Conservation (phyloP, 371 early-diverging fungal genomes). For the Mortierella sp. region DNA sequence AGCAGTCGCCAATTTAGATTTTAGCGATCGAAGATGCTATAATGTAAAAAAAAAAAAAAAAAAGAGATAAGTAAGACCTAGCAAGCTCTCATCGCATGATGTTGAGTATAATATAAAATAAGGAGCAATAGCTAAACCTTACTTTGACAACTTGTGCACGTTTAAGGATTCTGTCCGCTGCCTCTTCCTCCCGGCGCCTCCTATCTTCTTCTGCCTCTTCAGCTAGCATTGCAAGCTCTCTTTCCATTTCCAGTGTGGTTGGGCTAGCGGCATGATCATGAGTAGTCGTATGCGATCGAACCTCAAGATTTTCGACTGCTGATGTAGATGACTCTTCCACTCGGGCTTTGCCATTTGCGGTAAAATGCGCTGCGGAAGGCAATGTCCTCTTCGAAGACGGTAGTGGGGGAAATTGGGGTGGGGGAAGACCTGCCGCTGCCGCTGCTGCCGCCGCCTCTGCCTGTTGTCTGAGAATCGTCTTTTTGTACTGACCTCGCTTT, state of each 20-base stretch:
- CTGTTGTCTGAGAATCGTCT: constrained; percentile 52
- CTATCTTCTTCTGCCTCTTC: constrained; percentile 50
- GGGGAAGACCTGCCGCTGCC: constrained; percentile 25
- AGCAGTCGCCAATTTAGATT: constrained; percentile 41
- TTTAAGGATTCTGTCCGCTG: constrained; percentile 44
- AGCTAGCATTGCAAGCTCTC: constrained; percentile 49
- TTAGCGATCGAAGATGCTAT: constrained; percentile 47
- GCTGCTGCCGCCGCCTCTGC: constrained; percentile 45
- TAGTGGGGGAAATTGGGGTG: constrained; percentile 13
- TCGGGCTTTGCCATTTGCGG: constrained; percentile 9
- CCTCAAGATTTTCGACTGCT: constrained; percentile 22
- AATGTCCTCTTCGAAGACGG: not conserved
- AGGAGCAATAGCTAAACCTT: not conserved
- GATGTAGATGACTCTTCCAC: constrained; percentile 11
- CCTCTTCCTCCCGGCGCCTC: constrained; percentile 38
- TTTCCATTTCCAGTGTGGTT: constrained; percentile 37
- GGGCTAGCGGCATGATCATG: constrained; percentile 15
- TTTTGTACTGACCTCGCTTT: constrained; percentile 50
- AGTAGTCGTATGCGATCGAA: constrained; percentile 3
- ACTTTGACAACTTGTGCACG: constrained; percentile 54
- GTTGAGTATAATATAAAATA: not conserved
- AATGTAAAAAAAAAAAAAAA: not conserved
- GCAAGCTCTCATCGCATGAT: not conserved
- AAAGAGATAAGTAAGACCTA: not conserved
- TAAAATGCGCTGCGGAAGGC: not conserved